A percentile compares a stretch with the other conserved stretches of the same genome.
phyloP scores from a whole-genome alignment of 495 filamentous ascomycete species.

The Talaromyces adpressus region DNA sequence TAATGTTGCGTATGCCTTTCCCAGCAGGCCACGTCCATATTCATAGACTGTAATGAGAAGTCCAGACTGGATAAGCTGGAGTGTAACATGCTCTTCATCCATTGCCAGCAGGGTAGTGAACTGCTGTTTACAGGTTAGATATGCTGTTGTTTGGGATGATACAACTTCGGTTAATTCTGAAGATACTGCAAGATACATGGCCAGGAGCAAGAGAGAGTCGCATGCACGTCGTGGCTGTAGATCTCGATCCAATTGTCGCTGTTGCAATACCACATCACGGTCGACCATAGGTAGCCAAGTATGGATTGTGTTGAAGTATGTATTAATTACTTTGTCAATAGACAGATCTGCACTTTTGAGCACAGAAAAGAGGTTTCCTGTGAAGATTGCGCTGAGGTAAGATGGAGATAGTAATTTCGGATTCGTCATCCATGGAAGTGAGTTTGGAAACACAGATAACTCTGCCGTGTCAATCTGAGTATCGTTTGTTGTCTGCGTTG shows the following conservation, averaged over 20 bases:
- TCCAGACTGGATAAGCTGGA: conserved; percentile 24
- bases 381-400: neutral
- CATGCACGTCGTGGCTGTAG: neutral
- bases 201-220: neutral
- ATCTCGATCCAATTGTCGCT: neutral
- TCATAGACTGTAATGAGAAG: conserved; percentile 22
- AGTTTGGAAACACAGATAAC: neutral
- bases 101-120: neutral
- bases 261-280: neutral
- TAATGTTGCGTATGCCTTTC: conserved; percentile 23
- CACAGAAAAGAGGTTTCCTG: neutral
- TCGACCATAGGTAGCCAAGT: neutral
- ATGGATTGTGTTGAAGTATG: neutral
- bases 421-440: neutral
- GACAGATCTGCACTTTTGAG: neutral
- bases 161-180: neutral
- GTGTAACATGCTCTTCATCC: conserved; percentile 8
- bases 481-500: neutral
- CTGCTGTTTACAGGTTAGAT: neutral
- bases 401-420: neutral
- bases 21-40: conserved; percentile 18
- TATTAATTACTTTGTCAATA: neutral
- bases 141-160: neutral
- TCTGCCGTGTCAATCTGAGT: neutral
- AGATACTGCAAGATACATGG: neutral